A percentile compares a stretch with the other conserved stretches of the same genome.
Evolutionary conservation across 2,329 filamentous ascomycete species (phyloP).

Genomic region (Colletotrichum sp.): DNA sequence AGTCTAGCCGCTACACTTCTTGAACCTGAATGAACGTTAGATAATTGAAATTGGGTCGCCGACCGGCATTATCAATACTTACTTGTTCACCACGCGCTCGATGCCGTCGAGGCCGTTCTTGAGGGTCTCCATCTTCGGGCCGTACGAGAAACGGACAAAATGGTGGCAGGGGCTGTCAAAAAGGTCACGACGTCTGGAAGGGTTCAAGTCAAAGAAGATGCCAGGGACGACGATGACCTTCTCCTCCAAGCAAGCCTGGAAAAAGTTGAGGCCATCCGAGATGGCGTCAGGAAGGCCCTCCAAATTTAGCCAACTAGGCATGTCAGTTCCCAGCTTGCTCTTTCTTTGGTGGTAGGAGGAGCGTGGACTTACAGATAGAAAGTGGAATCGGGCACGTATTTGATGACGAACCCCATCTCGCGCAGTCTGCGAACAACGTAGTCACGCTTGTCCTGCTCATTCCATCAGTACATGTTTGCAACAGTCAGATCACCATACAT

Average conservation of each 20-base stretch:
- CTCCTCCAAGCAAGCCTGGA: slow-evolving; percentile 89
- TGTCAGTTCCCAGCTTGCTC: not conserved
- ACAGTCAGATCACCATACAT: slow-evolving; percentile 25
- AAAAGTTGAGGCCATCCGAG: slow-evolving; percentile 94
- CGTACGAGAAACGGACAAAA: slow-evolving; percentile 86
- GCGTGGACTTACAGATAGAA: slow-evolving; percentile 78
- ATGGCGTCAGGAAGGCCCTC: slow-evolving; percentile 78
- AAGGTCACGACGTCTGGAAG: slow-evolving; percentile 83
- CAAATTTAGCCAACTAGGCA: slow-evolving; percentile 59
- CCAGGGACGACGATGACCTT: slow-evolving; percentile 97
- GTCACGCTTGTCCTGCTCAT: slow-evolving; percentile 79
- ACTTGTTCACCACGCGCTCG: slow-evolving; percentile 80
- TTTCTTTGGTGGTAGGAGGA: not conserved
- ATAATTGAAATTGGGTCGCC: not conserved
- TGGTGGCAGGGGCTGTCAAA: slow-evolving; percentile 96
- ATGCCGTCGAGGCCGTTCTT: slow-evolving; percentile 84
- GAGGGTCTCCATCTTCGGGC: slow-evolving; percentile 79
- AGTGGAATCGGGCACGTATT: slow-evolving; percentile 85
- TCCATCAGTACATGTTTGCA: slow-evolving; percentile 22
- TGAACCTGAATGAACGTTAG: not conserved
- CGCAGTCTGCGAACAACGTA: slow-evolving; percentile 81
- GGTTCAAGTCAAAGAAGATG: slow-evolving; percentile 98
- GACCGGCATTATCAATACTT: slow-evolving; percentile 30
- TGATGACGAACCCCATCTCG: slow-evolving; percentile 86
- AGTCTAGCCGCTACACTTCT: not conserved